A percentile compares a stretch with the other conserved stretches of the same genome.
Conservation (phyloP, 1,284 basidiomycete genomes). For the Apiotrichum gamsii region DNA sequence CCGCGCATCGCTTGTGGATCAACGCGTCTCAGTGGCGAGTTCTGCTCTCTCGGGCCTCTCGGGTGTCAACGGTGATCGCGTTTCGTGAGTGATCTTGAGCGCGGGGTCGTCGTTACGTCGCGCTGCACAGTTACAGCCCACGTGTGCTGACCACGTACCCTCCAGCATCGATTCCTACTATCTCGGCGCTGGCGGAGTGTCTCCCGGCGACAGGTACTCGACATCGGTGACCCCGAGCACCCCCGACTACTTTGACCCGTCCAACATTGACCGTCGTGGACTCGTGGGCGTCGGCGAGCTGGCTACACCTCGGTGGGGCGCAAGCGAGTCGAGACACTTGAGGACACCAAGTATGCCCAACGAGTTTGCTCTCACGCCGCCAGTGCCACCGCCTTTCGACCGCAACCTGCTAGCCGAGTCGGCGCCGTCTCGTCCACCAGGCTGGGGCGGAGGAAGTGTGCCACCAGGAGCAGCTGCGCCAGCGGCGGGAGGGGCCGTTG, state of each 20-base stretch:
- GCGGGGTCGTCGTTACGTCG: too few species aligned
- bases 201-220: slow-evolving; percentile 7
- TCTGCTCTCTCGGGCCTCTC: neutral
- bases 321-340: slow-evolving; percentile 37
- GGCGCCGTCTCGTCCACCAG: slow-evolving; percentile 4
- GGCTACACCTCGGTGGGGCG: slow-evolving; percentile 89
- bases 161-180: slow-evolving; percentile 33
- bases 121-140: too few species aligned
- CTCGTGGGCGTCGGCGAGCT: slow-evolving; percentile 93
- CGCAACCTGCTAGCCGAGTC: slow-evolving; percentile 11
- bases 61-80: slow-evolving; percentile 13
- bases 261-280: slow-evolving; percentile 74
- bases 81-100: slow-evolving; percentile 23
- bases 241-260: slow-evolving; percentile 55
- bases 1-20: slow-evolving; percentile 8
- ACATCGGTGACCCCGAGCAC: slow-evolving; percentile 25
- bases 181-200: slow-evolving; percentile 7
- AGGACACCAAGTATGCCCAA: slow-evolving; percentile 44
- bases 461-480: too few species aligned
- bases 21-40: slow-evolving; percentile 12
- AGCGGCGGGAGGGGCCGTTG: too few species aligned
- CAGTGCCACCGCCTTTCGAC: slow-evolving; percentile 17
- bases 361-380: slow-evolving; percentile 23
- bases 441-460: slow-evolving; percentile 15
- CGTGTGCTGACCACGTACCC: too few species aligned